A percentile compares a stretch with the other conserved stretches of the same genome.
Evolutionary conservation across 179 eudicot species (phyloP).

Genomic region (Beta corolliflora): DNA sequence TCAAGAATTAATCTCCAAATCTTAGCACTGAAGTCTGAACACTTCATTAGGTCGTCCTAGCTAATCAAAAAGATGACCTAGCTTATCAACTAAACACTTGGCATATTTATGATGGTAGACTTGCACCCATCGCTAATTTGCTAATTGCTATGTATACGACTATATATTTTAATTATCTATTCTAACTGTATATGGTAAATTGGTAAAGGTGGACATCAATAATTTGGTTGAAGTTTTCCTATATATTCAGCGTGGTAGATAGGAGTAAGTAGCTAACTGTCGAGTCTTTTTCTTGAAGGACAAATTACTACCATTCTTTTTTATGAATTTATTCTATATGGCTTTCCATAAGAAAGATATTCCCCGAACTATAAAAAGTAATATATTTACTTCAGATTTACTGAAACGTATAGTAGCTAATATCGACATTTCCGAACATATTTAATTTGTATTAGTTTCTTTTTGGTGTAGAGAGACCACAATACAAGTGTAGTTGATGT

Average conservation of each 20-base stretch:
- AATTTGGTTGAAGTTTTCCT: background rate
- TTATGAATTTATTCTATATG: too few relatives aligned
- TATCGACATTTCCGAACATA: too few relatives aligned
- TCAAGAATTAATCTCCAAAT: constrained; percentile 9
- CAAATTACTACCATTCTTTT: background rate
- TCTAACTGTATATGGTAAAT: background rate
- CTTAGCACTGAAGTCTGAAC: background rate
- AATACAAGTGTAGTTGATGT: too few relatives aligned
- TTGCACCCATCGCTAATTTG: constrained; percentile 24
- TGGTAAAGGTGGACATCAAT: too few relatives aligned
- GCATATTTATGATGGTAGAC: constrained; percentile 21
- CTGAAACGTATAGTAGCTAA: too few relatives aligned
- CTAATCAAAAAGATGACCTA: constrained; percentile 2
- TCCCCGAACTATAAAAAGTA: too few relatives aligned
- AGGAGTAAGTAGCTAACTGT: too few relatives aligned
- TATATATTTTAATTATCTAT: too few relatives aligned
- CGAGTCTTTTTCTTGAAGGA: background rate
- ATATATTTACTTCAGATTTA: too few relatives aligned
- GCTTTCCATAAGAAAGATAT: too few relatives aligned
- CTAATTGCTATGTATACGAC: background rate
- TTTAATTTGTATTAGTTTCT: too few relatives aligned
- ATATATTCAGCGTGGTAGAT: background rate
- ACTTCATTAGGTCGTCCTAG: background rate
- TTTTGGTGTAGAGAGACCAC: too few relatives aligned
- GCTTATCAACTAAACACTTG: background rate